Conservation (phyloP, 352 stramenopile species). For the Blastocystis sp. region DNA sequence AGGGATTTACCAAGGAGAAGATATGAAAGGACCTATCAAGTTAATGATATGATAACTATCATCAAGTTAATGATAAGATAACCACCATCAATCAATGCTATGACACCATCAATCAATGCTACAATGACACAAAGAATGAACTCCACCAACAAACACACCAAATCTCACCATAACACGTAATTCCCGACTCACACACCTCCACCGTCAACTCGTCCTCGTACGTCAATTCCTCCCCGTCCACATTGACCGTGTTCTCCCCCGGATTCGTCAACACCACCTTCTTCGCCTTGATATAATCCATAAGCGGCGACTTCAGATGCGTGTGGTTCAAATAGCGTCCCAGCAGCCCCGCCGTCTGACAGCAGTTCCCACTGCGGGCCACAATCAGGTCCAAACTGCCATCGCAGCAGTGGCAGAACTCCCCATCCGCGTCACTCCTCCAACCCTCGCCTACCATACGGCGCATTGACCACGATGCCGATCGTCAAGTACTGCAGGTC, state of each 20-base stretch:
- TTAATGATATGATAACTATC: no score
- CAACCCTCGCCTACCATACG: neutral
- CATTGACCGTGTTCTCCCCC: conserved; percentile 54
- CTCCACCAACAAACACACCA: conserved; percentile 21
- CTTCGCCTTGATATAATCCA: conserved; percentile 55
- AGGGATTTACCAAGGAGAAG: no score
- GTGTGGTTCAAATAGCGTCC: conserved; percentile 32
- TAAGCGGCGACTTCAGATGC: conserved; percentile 43
- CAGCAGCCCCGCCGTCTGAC: conserved; percentile 28
- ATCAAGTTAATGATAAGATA: no score
- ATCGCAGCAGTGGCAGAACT: conserved; percentile 55
- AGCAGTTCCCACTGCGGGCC: conserved; percentile 11
- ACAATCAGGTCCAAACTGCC: conserved; percentile 53
- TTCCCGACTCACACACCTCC: conserved; percentile 35
- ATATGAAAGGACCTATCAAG: no score
- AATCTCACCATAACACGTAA: conserved; percentile 39
- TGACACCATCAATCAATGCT: no score
- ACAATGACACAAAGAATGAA: no score
- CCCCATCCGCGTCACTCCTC: neutral
- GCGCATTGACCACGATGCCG: conserved; percentile 52
- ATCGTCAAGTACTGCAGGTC: conserved; percentile 55
- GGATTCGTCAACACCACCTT: conserved; percentile 34
- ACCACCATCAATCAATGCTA: no score
- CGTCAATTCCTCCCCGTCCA: conserved; percentile 54
- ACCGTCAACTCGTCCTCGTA: conserved; percentile 53